Percentiles rank a stretch among this genome's conserved stretches.
phyloP scores from a whole-genome alignment of 2,329 filamentous ascomycete genomes.

The Pleoardoris graminearum region DNA sequence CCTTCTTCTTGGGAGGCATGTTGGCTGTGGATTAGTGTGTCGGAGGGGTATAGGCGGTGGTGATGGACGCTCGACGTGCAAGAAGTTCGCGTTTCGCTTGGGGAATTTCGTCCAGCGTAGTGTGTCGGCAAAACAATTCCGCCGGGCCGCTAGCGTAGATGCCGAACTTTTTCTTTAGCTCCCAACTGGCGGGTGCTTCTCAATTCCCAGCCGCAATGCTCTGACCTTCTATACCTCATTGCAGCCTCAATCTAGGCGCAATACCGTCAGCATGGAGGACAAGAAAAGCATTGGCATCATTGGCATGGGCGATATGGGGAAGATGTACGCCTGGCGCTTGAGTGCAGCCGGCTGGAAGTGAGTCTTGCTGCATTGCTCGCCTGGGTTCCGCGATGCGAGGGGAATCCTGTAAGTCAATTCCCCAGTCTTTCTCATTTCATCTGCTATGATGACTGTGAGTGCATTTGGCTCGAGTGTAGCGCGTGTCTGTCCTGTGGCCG shows the following conservation, averaged over 20 bases:
- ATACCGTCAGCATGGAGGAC: conserved; percentile 57
- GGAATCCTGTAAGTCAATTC: conserved; percentile 36
- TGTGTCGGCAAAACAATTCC: conserved; percentile 4
- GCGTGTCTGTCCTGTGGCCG: conserved; percentile 65
- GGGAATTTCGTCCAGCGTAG: conserved; percentile 3
- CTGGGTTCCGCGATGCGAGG: too few relatives aligned
- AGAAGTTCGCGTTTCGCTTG: conserved; percentile 4
- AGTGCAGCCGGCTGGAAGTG: conserved; percentile 97
- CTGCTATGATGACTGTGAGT: conserved; percentile 97
- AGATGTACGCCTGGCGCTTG: conserved; percentile 91
- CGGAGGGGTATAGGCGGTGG: conserved; percentile 34
- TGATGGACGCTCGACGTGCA: conserved; percentile 22
- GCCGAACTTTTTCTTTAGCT: conserved; percentile 21
- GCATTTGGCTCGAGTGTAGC: conserved; percentile 99
- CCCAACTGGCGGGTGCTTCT: conserved; percentile 14
- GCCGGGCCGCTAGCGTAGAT: conserved; percentile 18
- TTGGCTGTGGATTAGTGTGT: conserved; percentile 35
- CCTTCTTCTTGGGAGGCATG: conserved; percentile 91
- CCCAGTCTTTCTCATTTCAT: conserved; percentile 13
- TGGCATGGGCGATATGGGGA: conserved; percentile 99
- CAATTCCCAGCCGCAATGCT: conserved; percentile 26
- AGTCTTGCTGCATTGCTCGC: conserved; percentile 39
- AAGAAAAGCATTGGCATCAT: conserved; percentile 85
- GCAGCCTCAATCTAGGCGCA: conserved; percentile 24
- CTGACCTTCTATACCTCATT: conserved; percentile 31